Conservation (phyloP, 1,284 basidiomycete genomes). For the Polyporus tsugae region DNA sequence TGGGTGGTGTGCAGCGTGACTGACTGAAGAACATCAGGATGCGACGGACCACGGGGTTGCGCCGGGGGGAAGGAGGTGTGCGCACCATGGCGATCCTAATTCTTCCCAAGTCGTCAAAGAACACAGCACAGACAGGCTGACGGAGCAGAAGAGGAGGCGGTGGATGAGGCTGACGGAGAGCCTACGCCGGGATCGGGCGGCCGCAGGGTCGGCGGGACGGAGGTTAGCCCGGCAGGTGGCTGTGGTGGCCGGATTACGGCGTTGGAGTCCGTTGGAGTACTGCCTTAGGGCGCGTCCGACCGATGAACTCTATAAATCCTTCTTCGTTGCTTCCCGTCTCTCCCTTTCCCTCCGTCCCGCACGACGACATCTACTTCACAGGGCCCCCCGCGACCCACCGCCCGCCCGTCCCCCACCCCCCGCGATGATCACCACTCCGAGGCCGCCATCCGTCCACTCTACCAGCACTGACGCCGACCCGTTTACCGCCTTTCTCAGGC, state of each 20-base stretch:
- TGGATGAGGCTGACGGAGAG: not conserved
- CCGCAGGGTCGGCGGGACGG: conserved; percentile 12
- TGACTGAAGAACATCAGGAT: conserved; percentile 62
- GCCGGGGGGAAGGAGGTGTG: not conserved
- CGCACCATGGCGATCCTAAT: conserved; percentile 28
- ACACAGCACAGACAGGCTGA: not conserved
- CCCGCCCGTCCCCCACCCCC: conserved; percentile 29
- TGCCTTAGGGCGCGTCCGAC: conserved; percentile 33
- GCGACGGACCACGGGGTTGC: conserved; percentile 2
- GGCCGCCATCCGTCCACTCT: conserved; percentile 67
- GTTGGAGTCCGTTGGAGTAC: conserved; percentile 23
- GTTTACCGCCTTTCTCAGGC: conserved; percentile 70
- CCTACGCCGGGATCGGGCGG: conserved; percentile 11
- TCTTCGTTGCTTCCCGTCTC: conserved; percentile 28
- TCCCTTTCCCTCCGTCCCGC: conserved; percentile 27
- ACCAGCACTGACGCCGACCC: conserved; percentile 64
- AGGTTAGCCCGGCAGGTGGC: conserved; percentile 18
- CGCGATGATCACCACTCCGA: conserved; percentile 60
- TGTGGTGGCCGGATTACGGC: conserved; percentile 15
- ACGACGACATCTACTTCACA: conserved; percentile 36
- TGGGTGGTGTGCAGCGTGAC: conserved; percentile 94
- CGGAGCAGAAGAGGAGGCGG: not conserved
- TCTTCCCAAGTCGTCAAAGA: not conserved
- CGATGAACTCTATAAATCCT: conserved; percentile 37
- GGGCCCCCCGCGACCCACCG: conserved; percentile 29